Evolutionary conservation across 257 asterid species (phyloP).

Genomic region (Fraxinus excelsior): DNA sequence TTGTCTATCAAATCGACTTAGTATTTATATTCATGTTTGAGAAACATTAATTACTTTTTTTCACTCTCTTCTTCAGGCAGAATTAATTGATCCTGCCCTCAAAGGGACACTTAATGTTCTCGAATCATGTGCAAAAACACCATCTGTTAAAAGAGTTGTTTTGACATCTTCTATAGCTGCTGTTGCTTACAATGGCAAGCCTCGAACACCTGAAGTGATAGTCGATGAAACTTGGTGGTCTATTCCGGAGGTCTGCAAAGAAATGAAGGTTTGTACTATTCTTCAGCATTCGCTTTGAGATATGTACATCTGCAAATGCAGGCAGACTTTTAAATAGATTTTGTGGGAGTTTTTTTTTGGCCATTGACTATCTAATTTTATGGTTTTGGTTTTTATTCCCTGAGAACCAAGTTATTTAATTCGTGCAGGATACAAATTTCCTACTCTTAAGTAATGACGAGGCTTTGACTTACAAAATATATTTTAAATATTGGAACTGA

Average conservation of each 20-base stretch:
- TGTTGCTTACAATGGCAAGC: slow-evolving; percentile 57
- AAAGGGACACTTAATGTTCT: slow-evolving; percentile 87
- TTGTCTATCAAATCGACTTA: background rate
- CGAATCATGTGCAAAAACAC: slow-evolving; percentile 62
- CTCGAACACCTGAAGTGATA: slow-evolving; percentile 61
- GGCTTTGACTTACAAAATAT: background rate
- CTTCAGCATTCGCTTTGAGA: background rate
- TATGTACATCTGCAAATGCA: background rate
- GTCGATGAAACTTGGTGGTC: slow-evolving; percentile 56
- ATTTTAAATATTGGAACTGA: background rate
- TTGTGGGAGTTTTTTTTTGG: background rate
- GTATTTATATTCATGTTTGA: background rate
- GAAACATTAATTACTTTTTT: slow-evolving; percentile 16
- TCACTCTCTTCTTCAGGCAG: slow-evolving; percentile 48
- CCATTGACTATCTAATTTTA: background rate
- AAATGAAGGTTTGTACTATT: slow-evolving; percentile 27
- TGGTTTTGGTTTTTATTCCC: background rate
- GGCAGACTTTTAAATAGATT: background rate
- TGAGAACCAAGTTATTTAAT: background rate
- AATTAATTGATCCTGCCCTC: slow-evolving; percentile 78
- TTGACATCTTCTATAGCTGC: slow-evolving; percentile 84
- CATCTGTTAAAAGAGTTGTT: slow-evolving; percentile 63
- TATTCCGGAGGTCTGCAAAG: slow-evolving; percentile 35
- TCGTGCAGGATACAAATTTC: background rate
- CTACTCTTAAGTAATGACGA: background rate